Percentiles rank a stretch among this genome's conserved stretches.
phyloP scores from a whole-genome alignment of 192 early-diverging fungal genomes.

The Backusella tuberculispora region DNA sequence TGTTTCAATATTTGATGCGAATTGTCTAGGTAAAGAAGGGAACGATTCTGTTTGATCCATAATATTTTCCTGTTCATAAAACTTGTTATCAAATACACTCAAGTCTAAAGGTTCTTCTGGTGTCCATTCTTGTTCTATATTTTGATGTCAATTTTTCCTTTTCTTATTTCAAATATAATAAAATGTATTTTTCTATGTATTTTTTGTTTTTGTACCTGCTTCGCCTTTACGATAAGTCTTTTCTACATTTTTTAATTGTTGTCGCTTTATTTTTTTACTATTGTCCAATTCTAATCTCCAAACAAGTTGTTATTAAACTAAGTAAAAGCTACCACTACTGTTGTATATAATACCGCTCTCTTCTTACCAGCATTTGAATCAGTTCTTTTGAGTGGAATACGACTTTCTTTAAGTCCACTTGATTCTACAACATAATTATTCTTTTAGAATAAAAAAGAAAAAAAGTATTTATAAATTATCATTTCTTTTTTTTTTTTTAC shows the following conservation, averaged over 20 bases:
- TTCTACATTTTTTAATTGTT: background rate
- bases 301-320: background rate
- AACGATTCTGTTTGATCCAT: background rate
- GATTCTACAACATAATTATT: background rate
- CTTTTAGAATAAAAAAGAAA: background rate
- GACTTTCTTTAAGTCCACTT: background rate
- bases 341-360: background rate
- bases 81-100: background rate
- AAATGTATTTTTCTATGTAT: too few relatives aligned
- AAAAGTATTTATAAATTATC: background rate
- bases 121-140: constrained; percentile 15
- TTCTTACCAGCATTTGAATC: constrained; percentile 6
- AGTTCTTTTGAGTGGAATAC: background rate
- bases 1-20: background rate
- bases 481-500: background rate
- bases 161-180: background rate
- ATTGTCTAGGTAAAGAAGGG: background rate
- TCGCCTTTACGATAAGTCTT: background rate
- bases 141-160: background rate
- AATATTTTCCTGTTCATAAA: background rate
- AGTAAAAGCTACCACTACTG: background rate
- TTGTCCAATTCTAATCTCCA: background rate
- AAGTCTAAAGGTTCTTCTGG: background rate
- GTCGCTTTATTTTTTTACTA: background rate
- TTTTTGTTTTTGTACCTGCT: background rate